Evolutionary conservation across 352 stramenopile genomes (phyloP), one percentile per base, ranked within the genome.

Genomic region (Peronospora belbahrii): DNA sequence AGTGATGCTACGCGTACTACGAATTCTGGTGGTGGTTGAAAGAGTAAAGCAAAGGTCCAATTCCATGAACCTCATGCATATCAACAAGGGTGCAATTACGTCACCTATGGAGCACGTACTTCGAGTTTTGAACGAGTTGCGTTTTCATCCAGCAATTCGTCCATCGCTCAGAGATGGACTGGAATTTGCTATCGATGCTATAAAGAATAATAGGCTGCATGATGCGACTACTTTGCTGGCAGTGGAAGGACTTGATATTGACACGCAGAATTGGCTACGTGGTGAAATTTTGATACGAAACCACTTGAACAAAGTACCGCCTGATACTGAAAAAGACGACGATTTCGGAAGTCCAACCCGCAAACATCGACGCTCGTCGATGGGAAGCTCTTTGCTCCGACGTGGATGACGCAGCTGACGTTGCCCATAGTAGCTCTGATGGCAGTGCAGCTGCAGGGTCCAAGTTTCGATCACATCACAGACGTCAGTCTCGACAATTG

Each of bases 141-240:
- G 75, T 11, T 90, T 76, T 54, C 83, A 94, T 45, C 78, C 83
- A 6, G 75, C 70, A 0, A 65, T 94, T 31, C 64, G 63, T 1
- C 47, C 58, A 11, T 69, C 65, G 6, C 36, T 85, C 1, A 61
- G 74, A 27, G 59, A 73, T 23, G 79, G 88, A 13, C 48, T 94
- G 32, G 76, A 89, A 17, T 91, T 88, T 35, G 70, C 79, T 4
- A 91, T 92, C 25, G 76, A 94, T 42, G 67, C 67, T 4, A 91
- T 94, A 59, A 91, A 91, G 48, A 88, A 85, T 52, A 92, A 92
- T 43, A 69, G 73, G 2, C 49, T 94, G 7, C 92, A 94, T 48
- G 77, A 91, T 34, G 81, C 76, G 2, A 83, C 83, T 32, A 79
- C 85, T 6, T 48, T 89, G 13, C 45, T 88, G 9, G 61, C 69